A percentile compares a stretch with the other conserved stretches of the same genome.
phyloP scores from a whole-genome alignment of 345 rosid species.

The Rhodamnia argentea region DNA sequence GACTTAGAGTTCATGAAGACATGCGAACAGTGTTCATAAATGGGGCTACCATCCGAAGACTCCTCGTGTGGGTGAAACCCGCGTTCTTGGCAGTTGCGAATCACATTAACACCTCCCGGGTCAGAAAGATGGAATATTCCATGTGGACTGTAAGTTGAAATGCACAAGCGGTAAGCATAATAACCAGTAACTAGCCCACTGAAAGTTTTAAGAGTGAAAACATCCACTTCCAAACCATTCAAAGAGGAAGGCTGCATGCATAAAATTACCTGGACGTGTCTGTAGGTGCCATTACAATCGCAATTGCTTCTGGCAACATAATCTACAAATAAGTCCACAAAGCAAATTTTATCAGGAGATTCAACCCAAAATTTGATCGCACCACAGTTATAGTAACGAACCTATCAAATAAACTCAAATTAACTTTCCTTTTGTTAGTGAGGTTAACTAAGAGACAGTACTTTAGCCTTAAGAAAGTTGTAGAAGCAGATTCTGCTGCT shows the following conservation, averaged over 20 bases:
- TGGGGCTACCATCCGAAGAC: slow-evolving; percentile 60
- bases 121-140: slow-evolving; percentile 95
- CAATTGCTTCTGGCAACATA: slow-evolving; percentile 91
- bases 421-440: neutral
- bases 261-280: slow-evolving; percentile 52
- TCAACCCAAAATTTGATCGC: neutral
- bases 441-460: neutral
- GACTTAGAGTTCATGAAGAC: slow-evolving; percentile 67
- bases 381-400: neutral
- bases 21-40: slow-evolving; percentile 94
- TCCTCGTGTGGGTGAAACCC: slow-evolving; percentile 99
- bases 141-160: slow-evolving; percentile 48
- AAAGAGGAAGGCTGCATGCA: neutral
- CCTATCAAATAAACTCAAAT: neutral
- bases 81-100: slow-evolving; percentile 86
- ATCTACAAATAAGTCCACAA: slow-evolving; percentile 30
- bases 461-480: neutral
- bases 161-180: neutral
- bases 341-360: neutral
- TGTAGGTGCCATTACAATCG: slow-evolving; percentile 97
- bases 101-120: slow-evolving; percentile 78
- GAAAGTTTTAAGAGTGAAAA: neutral
- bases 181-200: neutral
- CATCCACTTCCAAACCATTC: neutral
- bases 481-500: neutral